Conservation (phyloP, 106 monocot species). For the Ottelia alismoides region DNA sequence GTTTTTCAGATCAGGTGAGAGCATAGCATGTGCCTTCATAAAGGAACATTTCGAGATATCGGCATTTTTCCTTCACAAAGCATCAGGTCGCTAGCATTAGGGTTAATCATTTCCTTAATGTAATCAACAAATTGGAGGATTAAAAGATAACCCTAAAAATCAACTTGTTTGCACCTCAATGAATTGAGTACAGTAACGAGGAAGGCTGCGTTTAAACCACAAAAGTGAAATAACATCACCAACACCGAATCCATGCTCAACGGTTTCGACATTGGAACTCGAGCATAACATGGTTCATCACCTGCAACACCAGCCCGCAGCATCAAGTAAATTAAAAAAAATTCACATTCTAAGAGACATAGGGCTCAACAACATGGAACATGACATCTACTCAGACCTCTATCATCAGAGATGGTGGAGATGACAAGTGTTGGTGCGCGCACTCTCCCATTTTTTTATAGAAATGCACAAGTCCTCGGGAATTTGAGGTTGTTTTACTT, state of each 20-base stretch:
- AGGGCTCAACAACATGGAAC: background rate
- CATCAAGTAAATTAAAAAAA: background rate
- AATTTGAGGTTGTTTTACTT: slow-evolving; percentile 64
- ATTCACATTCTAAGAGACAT: background rate
- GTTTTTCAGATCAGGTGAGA: no score
- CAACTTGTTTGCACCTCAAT: slow-evolving; percentile 75
- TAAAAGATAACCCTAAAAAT: no score
- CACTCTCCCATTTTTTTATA: slow-evolving; percentile 87
- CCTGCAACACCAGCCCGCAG: slow-evolving; percentile 30
- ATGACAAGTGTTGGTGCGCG: slow-evolving; percentile 88
- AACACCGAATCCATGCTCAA: no score
- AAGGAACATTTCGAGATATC: no score
- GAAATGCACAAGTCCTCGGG: slow-evolving; percentile 75
- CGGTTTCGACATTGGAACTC: slow-evolving; percentile 85
- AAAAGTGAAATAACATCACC: slow-evolving; percentile 81
- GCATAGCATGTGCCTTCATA: no score
- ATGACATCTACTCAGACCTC: slow-evolving; percentile 70
- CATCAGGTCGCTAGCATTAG: no score
- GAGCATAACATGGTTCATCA: slow-evolving; percentile 90
- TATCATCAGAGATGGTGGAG: slow-evolving; percentile 86
- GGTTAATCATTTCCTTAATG: no score
- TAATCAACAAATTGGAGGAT: no score
- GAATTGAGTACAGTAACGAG: slow-evolving; percentile 91
- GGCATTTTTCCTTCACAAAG: no score
- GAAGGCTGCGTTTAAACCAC: slow-evolving; percentile 92